Evolutionary conservation across 2,329 filamentous ascomycete genomes (phyloP).

Genomic region (Cryphonectria nitschkei): DNA sequence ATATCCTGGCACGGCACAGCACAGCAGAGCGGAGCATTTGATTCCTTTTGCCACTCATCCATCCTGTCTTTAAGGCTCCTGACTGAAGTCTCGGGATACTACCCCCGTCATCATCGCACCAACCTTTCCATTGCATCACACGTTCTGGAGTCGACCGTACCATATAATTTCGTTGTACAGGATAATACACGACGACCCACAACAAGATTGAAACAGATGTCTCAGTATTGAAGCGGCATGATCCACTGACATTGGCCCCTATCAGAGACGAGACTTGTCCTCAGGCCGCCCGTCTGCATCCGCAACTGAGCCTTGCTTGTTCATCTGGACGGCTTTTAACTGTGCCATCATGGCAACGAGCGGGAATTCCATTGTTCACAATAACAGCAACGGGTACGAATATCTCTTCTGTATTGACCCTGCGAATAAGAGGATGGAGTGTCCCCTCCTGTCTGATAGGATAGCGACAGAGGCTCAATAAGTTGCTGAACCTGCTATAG

Average conservation of each 20-base stretch:
- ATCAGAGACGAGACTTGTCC: conserved; percentile 8
- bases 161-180: not conserved
- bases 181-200: not conserved
- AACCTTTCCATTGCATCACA: not conserved
- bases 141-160: not conserved
- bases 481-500: not conserved
- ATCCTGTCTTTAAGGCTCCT: not conserved
- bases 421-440: not conserved
- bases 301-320: conserved; percentile 5
- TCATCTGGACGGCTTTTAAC: not conserved
- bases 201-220: not conserved
- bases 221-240: not conserved
- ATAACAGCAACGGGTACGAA: conserved; percentile 10
- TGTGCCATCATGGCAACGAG: conserved; percentile 24
- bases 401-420: not conserved
- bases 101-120: not conserved
- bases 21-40: not conserved
- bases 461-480: not conserved
- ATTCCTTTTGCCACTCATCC: not conserved
- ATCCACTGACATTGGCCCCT: conserved; percentile 17
- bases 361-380: not conserved
- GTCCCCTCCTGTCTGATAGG: too few species aligned
- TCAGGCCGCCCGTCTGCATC: not conserved
- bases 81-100: not conserved
- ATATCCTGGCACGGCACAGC: not conserved